phyloP scores from a whole-genome alignment of 2,329 filamentous ascomycete species.

The Neopestalotiopsis sp. region DNA sequence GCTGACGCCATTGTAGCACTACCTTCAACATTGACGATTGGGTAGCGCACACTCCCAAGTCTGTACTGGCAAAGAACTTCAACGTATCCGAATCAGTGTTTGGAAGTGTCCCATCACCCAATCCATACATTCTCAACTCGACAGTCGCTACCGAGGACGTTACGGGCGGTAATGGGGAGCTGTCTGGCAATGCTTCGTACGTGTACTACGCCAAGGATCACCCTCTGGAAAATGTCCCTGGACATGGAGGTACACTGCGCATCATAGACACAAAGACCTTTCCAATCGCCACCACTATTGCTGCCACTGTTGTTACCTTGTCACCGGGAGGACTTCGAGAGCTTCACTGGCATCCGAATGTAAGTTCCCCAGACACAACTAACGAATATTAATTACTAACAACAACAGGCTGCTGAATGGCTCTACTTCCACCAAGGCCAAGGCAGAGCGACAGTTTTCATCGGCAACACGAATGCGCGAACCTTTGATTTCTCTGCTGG shows the following conservation, averaged over 20 bases:
- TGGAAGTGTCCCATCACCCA: constrained; percentile 57
- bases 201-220: constrained; percentile 65
- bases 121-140: constrained; percentile 67
- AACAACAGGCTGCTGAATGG: constrained; percentile 67
- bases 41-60: constrained; percentile 68
- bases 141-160: constrained; percentile 55
- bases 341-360: constrained; percentile 74
- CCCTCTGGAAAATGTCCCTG: constrained; percentile 60
- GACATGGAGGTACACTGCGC: constrained; percentile 64
- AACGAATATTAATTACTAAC: neutral
- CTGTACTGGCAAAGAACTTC: constrained; percentile 72
- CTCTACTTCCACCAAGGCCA: constrained; percentile 70
- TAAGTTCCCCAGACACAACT: constrained; percentile 37
- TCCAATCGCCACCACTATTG: constrained; percentile 68
- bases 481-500: constrained; percentile 72
- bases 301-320: constrained; percentile 67
- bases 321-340: constrained; percentile 68
- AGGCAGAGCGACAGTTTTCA: constrained; percentile 68
- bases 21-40: constrained; percentile 76
- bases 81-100: constrained; percentile 66
- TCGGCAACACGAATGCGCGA: constrained; percentile 62
- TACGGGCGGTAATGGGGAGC: constrained; percentile 48
- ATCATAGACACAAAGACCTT: constrained; percentile 73
- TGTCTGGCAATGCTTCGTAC: constrained; percentile 64
- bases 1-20: constrained; percentile 46